Evolutionary conservation across 768 basidiomycete species (phyloP), one percentile per base, ranked within the genome.

Genomic region (Lactifluus echinatus): DNA sequence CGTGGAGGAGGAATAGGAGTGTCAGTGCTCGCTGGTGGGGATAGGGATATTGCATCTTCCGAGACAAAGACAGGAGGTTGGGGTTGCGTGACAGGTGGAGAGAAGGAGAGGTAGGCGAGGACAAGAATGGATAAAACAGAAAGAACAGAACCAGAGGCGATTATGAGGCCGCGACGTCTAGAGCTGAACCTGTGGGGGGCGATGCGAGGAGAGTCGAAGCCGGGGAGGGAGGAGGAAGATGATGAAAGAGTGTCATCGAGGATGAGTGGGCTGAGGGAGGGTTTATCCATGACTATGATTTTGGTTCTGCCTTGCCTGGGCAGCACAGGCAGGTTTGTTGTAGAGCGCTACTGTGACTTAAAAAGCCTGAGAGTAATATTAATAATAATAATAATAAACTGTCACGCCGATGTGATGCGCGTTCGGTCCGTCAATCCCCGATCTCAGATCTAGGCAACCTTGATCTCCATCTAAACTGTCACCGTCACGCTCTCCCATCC

Each of bases 41-140:
- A n/a, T 0, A 15, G 42, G 34, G 12, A 17, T 26, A 31, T 6
- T 14, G 15, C 6, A 6, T 45, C 48, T 39, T 50, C 42, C 2
- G 53, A 23, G 21, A 55, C 34, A n/a, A 45, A 40, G 14, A 48
- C 23, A 29, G 53, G 34, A 36, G 42, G 34, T n/a, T n/a, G 2
- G 15, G 53, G 26, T 24, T 31, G n/a, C n/a, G n/a, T n/a, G 47
- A n/a, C 33, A n/a, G 47, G 21, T 29, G 24, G 19, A n/a, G 50
- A 43, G 19, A 53, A 45, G 17, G 44, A 59, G 28, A 50, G 14
- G 21, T 59, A 59, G 26, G 48, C 34, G 19, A 54, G 47, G 10
- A 17, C 14, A 19, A 59, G n/a, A 15, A 59, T 21, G 4, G 58
- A 59, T 0, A 59, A 12, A 14, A 24, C 19, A 19, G 48, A 59